phyloP scores from a whole-genome alignment of 164 flowering plant genomes.

The Piper betle region DNA sequence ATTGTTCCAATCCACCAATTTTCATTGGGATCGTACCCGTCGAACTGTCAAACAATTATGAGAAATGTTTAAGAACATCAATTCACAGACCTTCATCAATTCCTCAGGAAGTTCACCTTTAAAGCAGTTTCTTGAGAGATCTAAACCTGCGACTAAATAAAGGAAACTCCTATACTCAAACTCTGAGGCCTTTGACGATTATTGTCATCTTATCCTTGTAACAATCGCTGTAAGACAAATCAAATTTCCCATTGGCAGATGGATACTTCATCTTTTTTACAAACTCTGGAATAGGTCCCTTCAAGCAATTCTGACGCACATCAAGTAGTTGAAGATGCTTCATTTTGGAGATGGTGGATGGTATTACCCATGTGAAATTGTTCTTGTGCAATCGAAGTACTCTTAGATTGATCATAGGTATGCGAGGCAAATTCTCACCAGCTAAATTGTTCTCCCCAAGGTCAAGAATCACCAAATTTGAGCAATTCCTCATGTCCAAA shows the following conservation, averaged over 20 bases:
- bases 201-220: background rate
- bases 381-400: slow-evolving; percentile 20
- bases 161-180: slow-evolving; percentile 3
- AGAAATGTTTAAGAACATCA: slow-evolving; percentile 17
- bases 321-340: slow-evolving; percentile 21
- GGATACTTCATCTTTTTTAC: background rate
- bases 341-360: slow-evolving; percentile 13
- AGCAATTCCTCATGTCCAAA: slow-evolving; percentile 7
- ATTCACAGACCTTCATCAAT: slow-evolving; percentile 9
- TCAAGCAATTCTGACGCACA: slow-evolving; percentile 9
- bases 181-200: slow-evolving; percentile 10
- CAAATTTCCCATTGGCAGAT: too few relatives aligned
- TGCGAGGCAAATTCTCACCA: slow-evolving; percentile 20
- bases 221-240: slow-evolving; percentile 7
- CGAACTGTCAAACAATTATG: slow-evolving; percentile 17
- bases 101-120: slow-evolving; percentile 19
- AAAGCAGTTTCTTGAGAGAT: slow-evolving; percentile 21
- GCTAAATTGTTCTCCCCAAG: slow-evolving; percentile 19
- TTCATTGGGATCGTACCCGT: slow-evolving; percentile 15
- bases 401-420: slow-evolving; percentile 4
- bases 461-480: slow-evolving; percentile 12
- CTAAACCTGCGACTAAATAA: slow-evolving; percentile 8
- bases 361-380: slow-evolving; percentile 15
- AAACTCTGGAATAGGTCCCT: slow-evolving; percentile 25
- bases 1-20: slow-evolving; percentile 15